Percentiles rank a stretch among this genome's conserved stretches.
Evolutionary conservation across 148 eudicot species (phyloP).

Genomic region (Cornus controversa): DNA sequence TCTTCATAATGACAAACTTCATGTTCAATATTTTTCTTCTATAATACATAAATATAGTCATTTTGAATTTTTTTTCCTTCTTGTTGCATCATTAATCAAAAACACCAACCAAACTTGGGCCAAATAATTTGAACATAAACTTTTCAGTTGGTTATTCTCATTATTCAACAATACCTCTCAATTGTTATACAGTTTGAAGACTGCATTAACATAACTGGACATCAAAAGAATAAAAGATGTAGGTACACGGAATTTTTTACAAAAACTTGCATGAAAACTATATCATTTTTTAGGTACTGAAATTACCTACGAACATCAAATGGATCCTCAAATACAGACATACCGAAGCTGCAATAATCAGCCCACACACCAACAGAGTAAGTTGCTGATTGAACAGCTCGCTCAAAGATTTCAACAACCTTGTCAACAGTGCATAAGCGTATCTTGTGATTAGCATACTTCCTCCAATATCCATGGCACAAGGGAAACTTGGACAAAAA

Average conservation of each 20-base stretch:
- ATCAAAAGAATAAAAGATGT: not conserved
- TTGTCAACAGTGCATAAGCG: conserved; percentile 50
- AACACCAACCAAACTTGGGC: not conserved
- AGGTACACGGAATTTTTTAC: not conserved
- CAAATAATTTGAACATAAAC: not conserved
- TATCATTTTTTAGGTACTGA: not conserved
- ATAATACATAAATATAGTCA: not conserved
- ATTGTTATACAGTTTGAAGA: not conserved
- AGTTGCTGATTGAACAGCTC: conserved; percentile 51
- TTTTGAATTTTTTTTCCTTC: not conserved
- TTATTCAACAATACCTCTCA: not conserved
- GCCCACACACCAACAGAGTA: conserved; percentile 79
- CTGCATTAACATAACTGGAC: not conserved
- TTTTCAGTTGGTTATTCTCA: not conserved
- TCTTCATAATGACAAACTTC: not conserved
- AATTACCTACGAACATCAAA: conserved; percentile 71
- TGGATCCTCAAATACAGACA: conserved; percentile 61
- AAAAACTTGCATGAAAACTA: not conserved
- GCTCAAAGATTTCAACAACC: conserved; percentile 65
- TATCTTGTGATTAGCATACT: conserved; percentile 67
- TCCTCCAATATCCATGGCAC: conserved; percentile 87
- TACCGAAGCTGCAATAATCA: conserved; percentile 72
- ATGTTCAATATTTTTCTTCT: not conserved
- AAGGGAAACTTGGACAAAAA: conserved; percentile 76
- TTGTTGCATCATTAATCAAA: not conserved